Base-by-base conservation (phyloP, 305 asterid genomes). In the Ruellia speciosa region DNA sequence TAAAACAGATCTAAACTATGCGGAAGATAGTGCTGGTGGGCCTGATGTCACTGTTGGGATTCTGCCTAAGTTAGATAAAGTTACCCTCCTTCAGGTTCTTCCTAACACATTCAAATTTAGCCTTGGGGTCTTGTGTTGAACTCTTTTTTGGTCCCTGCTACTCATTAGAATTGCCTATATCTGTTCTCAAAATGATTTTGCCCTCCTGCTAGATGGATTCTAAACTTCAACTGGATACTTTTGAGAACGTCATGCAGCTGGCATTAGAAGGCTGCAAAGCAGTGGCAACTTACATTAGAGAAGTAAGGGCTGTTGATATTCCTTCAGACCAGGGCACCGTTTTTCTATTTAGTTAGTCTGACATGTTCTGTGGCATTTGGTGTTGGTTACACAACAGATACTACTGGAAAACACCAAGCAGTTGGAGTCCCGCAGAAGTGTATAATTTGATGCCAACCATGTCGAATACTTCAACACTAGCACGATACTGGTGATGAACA, bases 21-120 rank as follows among this genome's bases (percentile, higher is more conserved):
- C 77, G 57, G 99, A 92, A 74, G 99, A 92, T 75, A 86, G 97
- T 59, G 96, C 95, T 68, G 99, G 96, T 64, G 99, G 95, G 40
- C 89, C 99, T 59, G 99, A 92, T 79, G 96, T 92, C 66, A 88
- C 99, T 3, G 87, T 92, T 11, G 99, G 95, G 70, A 70, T 92
- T 66, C 77, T 92, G 63, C 94, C 97, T 10, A 92, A 86, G 79
- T 64, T 88, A 64, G 97, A 88, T 71, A 84, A 81, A 82, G 94
- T 92, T 50, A 88, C 99, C 53, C 95, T 92, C 48, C 94, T 88
- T 70, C 97, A 92, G 98, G 96, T 90, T 58, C 49, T 59, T 48
- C 63, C 57, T 34, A n/a, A 39, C 49, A 9, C 59, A 51, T 53
- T 46, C 52, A 18, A 12, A 9, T 31, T 50, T 16, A 15, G 20